Evolutionary conservation across 208 protist species (phyloP), one percentile per base, ranked within the genome.

Genomic region (Leishmania aethiopica): DNA sequence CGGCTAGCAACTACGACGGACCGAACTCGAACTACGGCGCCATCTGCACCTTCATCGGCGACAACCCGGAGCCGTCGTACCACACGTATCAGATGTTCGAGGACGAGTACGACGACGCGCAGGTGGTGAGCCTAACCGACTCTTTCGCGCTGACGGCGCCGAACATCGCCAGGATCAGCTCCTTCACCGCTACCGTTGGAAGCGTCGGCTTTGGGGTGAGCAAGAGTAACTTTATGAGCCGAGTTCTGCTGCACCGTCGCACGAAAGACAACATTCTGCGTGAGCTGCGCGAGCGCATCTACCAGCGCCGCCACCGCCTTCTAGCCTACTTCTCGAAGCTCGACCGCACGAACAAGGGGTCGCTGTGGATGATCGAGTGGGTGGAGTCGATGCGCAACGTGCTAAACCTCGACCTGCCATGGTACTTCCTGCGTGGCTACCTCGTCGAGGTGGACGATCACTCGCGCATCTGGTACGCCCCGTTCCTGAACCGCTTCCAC

Each of bases 1-100:
- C 96, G n/a, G 98, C 99, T 17, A 99, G 98, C 78, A 99, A 99
- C 87, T 99, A 99, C 89, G 99, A 99, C 83, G 98, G 98, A 17
- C 94, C 96, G 19, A 93, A 95, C 75, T 93, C 89, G 66, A 96
- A 98, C 86, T 91, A 92, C 77, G 95, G 95, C 79, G 85, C 91
- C 64, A 86, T 90, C 75, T 92, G 89, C 78, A 90, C 90, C 74
- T 94, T 97, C 81, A 91, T 96, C 60, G 91, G 89, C 37, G 90
- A 96, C 86, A 90, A 89, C 83, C 74, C 83, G 40, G 89, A 96
- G 62, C 92, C 93, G 28, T 84, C 86, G 25, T 97, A 90, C 81
- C 89, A 96, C 85, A 93, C 90, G 8, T 96, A 94, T 69, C 90
- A 96, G 66, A 88, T 97, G 49, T 89, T 85, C 75, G 94, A 97